Evolutionary conservation across 805 yeast genomes (phyloP), one percentile per base, ranked within the genome.

Genomic region (Nakazawaea molendinolei): DNA sequence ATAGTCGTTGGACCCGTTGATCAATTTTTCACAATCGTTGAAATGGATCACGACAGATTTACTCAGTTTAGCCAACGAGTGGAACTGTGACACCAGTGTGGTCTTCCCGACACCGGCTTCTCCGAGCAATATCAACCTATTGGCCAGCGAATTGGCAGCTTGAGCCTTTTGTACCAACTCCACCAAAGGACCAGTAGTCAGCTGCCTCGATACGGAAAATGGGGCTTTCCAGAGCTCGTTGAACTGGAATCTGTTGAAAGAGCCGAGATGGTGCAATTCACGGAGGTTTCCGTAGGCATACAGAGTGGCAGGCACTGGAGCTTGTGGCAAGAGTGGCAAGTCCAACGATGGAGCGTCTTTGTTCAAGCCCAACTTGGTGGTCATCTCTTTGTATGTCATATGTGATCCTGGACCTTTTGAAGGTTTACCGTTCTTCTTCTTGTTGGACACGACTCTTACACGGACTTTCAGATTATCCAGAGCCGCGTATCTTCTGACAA

Each of bases 51-150:
- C 58, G 12, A 80, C 63, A 19, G 69, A 56, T 13, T 63, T 55
- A 22, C 58, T 52, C 23, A 65, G 48, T 8, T 60, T 52, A 3
- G 76, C 69, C 31, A 83, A 56, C 0, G 81, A 74, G 28, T 80
- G 80, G 2, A 79, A 65, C 55, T 87, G 95, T 0, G 89, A 56
- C 31, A 87, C 48, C 25, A 79, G 50, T 0, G 86, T 74, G 3
- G 90, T 73, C 61, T 87, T 89, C 6, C 97, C 97, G 8, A 73
- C 67, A 33, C 95, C 95, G 29, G 72, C 59, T 38, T 71, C 78
- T 28, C 95, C 95, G 15, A 72, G 53, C n/a, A 86, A 42, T 21
- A 78, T 61, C 21, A 70, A 47, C 47, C 80, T 67, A 50, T 76
- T 80, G 9, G 57, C 44, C 10, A 46, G 48, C 1, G 70, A 53